phyloP scores from a whole-genome alignment of 2,329 filamentous ascomycete species.

The Bipolaris cookei region DNA sequence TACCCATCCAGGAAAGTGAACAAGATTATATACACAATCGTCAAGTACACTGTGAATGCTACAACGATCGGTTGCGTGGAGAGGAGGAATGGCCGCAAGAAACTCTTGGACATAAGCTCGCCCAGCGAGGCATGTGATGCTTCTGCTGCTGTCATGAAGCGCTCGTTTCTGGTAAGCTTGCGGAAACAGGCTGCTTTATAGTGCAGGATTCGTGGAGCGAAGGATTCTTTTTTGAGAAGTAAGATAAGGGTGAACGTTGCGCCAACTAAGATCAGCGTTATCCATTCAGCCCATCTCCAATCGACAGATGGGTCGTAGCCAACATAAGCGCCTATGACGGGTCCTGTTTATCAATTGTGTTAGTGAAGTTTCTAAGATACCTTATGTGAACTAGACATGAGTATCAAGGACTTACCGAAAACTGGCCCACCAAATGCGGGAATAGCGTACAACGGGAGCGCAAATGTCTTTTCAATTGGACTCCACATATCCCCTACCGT shows the following conservation, averaged over 20 bases:
- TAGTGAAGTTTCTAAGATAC: neutral
- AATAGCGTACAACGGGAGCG: constrained; percentile 35
- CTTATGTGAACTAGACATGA: neutral
- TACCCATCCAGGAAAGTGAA: constrained; percentile 63
- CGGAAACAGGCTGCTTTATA: constrained; percentile 48
- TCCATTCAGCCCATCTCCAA: constrained; percentile 41
- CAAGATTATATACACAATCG: constrained; percentile 61
- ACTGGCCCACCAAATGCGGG: constrained; percentile 23
- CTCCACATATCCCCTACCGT: constrained; percentile 30
- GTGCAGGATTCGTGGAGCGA: constrained; percentile 25
- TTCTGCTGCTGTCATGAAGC: constrained; percentile 56
- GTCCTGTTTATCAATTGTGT: constrained; percentile 44
- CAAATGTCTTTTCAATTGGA: constrained; percentile 31
- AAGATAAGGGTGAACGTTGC: constrained; percentile 14
- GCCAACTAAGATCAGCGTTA: constrained; percentile 31
- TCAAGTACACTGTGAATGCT: constrained; percentile 59
- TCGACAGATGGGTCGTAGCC: constrained; percentile 21
- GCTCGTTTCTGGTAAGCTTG: constrained; percentile 46
- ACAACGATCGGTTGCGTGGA: constrained; percentile 55
- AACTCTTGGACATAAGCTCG: constrained; percentile 37
- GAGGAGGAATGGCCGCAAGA: constrained; percentile 54
- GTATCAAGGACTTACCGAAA: constrained; percentile 13
- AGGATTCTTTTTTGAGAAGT: constrained; percentile 33
- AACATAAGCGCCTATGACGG: constrained; percentile 49
- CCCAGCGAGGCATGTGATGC: constrained; percentile 48